Percentiles rank a stretch among this genome's conserved stretches.
Evolutionary conservation across 768 basidiomycete species (phyloP).

Genomic region (Sporobolomyces phaffii): DNA sequence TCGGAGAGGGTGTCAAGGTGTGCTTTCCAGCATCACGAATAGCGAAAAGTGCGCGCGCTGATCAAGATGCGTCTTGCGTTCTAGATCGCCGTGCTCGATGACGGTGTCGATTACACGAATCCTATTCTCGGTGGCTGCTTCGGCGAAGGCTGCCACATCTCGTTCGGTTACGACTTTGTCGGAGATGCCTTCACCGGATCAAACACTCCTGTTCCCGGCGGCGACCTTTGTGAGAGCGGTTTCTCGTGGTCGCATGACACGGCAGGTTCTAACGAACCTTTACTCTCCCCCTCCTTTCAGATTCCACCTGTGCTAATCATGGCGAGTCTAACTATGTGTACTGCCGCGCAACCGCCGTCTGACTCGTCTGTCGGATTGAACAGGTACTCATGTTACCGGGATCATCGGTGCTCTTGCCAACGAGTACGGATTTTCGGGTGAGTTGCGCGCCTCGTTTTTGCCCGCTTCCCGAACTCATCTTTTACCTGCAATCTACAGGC

Average conservation of each 20-base stretch:
- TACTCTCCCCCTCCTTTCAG: not conserved
- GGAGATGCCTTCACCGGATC: constrained; percentile 47
- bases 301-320: constrained; percentile 7
- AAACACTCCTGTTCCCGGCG: constrained; percentile 54
- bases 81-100: constrained; percentile 58
- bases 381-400: constrained; percentile 49
- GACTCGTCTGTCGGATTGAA: not conserved
- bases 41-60: too few relatives aligned
- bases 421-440: constrained; percentile 60
- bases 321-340: not conserved
- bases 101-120: constrained; percentile 46
- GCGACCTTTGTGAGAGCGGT: constrained; percentile 48
- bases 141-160: constrained; percentile 46
- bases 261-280: too few relatives aligned
- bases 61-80: not conserved
- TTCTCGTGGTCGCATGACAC: too few relatives aligned
- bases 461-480: not conserved
- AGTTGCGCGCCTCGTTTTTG: not conserved
- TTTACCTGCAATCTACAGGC: not conserved
- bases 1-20: constrained; percentile 59
- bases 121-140: constrained; percentile 47
- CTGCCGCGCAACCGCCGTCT: not conserved
- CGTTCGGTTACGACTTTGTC: constrained; percentile 47
- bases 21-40: not conserved
- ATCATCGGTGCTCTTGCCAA: constrained; percentile 62